Percentiles rank a stretch among this genome's conserved stretches.
Evolutionary conservation across 2,329 filamentous ascomycete species (phyloP).

Genomic region (Pseudocercospora macadamiae): DNA sequence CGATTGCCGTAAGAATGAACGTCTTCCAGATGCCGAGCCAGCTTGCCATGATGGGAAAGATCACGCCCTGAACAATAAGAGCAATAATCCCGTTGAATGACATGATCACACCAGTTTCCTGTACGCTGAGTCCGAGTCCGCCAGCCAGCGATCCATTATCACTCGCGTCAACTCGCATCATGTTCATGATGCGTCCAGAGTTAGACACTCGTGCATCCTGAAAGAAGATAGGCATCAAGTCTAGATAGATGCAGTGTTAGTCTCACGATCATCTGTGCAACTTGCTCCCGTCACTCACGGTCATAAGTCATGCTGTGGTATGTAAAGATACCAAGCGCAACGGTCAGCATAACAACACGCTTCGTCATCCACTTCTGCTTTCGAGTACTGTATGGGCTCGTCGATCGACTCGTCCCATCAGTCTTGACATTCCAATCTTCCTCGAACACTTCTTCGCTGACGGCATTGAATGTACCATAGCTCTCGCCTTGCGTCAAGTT

Average conservation of each 20-base stretch:
- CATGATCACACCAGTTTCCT: slow-evolving; percentile 70
- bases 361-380: slow-evolving; percentile 58
- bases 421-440: slow-evolving; percentile 55
- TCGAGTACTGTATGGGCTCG: slow-evolving; percentile 35
- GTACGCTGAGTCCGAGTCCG: slow-evolving; percentile 67
- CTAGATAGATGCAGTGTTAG: neutral
- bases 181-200: slow-evolving; percentile 38
- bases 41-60: slow-evolving; percentile 68
- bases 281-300: too few species aligned
- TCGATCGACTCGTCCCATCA: slow-evolving; percentile 46
- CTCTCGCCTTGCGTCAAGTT: slow-evolving; percentile 71
- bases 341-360: slow-evolving; percentile 72
- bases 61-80: slow-evolving; percentile 70
- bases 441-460: slow-evolving; percentile 58
- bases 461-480: slow-evolving; percentile 43
- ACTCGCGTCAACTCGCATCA: slow-evolving; percentile 27
- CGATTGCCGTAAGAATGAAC: slow-evolving; percentile 65
- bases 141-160: slow-evolving; percentile 50
- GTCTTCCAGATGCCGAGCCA: slow-evolving; percentile 69
- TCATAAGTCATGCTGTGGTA: slow-evolving; percentile 97
- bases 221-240: slow-evolving; percentile 86
- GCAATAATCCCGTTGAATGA: slow-evolving; percentile 72
- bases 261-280: too few species aligned
- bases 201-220: slow-evolving; percentile 68
- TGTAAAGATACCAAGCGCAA: slow-evolving; percentile 87